phyloP scores from a whole-genome alignment of 2,329 filamentous ascomycete species.

The Ophiocordyceps unilateralis region DNA sequence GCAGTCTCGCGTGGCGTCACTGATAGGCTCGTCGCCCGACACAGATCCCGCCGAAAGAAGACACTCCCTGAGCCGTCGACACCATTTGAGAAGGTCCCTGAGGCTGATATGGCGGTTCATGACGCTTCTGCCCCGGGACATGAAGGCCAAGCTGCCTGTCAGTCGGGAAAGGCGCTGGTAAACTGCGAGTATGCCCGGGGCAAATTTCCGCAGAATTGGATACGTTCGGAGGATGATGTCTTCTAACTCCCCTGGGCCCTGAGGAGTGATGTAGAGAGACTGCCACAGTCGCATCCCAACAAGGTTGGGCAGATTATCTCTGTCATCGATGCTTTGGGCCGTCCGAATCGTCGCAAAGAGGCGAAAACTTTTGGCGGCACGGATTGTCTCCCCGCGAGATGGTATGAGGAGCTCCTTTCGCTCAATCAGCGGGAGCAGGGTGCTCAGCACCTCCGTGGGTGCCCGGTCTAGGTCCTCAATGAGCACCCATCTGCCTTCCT shows the following conservation, averaged over 20 bases:
- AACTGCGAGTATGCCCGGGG: conserved; percentile 40
- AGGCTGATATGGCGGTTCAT: conserved; percentile 42
- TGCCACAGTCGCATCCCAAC: conserved; percentile 82
- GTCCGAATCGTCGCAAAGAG: conserved; percentile 86
- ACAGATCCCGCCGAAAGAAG: conserved; percentile 43
- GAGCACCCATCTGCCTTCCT: conserved; percentile 87
- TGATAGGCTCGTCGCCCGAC: conserved; percentile 51
- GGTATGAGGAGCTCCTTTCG: conserved; percentile 80
- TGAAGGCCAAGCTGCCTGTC: conserved; percentile 24
- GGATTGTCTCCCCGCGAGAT: conserved; percentile 70
- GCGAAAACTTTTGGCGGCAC: conserved; percentile 69
- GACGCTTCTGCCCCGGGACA: conserved; percentile 22
- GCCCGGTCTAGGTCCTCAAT: conserved; percentile 95
- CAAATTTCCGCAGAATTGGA: conserved; percentile 48
- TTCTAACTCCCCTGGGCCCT: conserved; percentile 52
- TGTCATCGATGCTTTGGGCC: conserved; percentile 47
- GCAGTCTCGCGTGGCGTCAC: conserved; percentile 55
- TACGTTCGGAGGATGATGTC: conserved; percentile 56
- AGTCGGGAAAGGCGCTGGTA: conserved; percentile 34
- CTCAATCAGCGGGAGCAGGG: conserved; percentile 82
- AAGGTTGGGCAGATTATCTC: conserved; percentile 52
- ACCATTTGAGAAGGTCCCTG: conserved; percentile 84
- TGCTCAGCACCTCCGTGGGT: conserved; percentile 86
- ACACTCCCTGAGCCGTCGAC: conserved; percentile 53
- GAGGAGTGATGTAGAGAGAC: conserved; percentile 49